phyloP scores from a whole-genome alignment of 2,329 filamentous ascomycete genomes.

The Phaeoacremonium minimum region DNA sequence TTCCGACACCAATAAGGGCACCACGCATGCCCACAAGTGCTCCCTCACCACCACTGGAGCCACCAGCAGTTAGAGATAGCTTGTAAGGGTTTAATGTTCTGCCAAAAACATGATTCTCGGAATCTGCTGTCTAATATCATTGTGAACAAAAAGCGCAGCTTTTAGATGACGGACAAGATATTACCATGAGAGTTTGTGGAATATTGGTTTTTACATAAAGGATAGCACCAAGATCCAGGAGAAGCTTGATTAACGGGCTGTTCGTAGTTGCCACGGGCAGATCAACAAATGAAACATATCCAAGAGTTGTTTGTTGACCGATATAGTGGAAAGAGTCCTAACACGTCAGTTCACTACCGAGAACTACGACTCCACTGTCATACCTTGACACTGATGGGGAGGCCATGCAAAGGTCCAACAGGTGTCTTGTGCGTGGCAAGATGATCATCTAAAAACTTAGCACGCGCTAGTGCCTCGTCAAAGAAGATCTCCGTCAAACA shows the following conservation, averaged over 20 bases:
- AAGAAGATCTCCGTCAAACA: conserved; percentile 39
- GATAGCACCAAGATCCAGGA: neutral
- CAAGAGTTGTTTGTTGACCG: conserved; percentile 29
- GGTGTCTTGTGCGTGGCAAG: conserved; percentile 19
- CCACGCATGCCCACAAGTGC: conserved; percentile 35
- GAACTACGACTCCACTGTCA: conserved; percentile 48
- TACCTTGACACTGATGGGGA: conserved; percentile 46
- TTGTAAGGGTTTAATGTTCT: conserved; percentile 53
- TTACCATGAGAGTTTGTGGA: neutral
- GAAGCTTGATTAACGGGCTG: neutral
- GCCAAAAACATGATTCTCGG: conserved; percentile 10
- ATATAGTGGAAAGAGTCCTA: conserved; percentile 41
- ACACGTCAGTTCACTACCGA: conserved; percentile 22
- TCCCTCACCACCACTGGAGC: conserved; percentile 56
- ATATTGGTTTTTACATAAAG: neutral
- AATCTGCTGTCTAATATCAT: conserved; percentile 6
- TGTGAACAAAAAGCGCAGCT: neutral
- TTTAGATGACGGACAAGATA: neutral
- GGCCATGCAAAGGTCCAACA: conserved; percentile 30
- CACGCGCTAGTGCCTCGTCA: conserved; percentile 21
- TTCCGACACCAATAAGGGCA: conserved; percentile 32
- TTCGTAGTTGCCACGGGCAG: neutral
- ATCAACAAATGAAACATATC: conserved; percentile 9
- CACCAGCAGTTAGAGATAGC: conserved; percentile 55
- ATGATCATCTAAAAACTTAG: conserved; percentile 24